Conservation (phyloP, 257 asterid genomes). For the Lycium barbarum region DNA sequence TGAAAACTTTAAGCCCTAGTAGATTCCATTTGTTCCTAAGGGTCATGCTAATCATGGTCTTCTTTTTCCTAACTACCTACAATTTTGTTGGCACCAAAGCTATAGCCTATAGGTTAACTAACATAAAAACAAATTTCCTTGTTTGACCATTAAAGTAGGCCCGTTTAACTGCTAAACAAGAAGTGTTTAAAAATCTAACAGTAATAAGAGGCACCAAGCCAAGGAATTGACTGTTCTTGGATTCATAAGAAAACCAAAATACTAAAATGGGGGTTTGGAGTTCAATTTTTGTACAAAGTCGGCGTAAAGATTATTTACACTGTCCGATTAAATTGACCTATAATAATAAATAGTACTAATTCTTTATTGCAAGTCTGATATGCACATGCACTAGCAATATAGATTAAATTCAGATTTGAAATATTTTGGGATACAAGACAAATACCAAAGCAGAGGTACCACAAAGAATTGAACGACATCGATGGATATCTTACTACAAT, state of each 20-base stretch:
- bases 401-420: not conserved
- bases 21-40: constrained; percentile 24
- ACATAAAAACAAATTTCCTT: not conserved
- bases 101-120: not conserved
- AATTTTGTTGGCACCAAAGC: constrained; percentile 1
- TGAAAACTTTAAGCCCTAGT: not conserved
- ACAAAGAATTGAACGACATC: not conserved
- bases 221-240: not conserved
- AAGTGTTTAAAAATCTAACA: constrained; percentile 26
- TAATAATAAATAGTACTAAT: not conserved
- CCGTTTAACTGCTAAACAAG: constrained; percentile 24
- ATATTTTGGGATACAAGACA: not conserved
- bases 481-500: not conserved
- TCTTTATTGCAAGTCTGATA: not conserved
- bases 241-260: not conserved
- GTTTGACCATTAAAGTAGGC: constrained; percentile 28
- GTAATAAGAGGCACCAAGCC: constrained; percentile 33
- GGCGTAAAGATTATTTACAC: not conserved
- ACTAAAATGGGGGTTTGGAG: not conserved
- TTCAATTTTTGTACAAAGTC: not conserved
- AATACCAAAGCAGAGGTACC: not conserved
- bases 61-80: not conserved
- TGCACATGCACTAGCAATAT: not conserved
- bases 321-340: not conserved
- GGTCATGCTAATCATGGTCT: constrained; percentile 21